phyloP scores from a whole-genome alignment of 306 rosid species.

The Ochetophila trinervis region DNA sequence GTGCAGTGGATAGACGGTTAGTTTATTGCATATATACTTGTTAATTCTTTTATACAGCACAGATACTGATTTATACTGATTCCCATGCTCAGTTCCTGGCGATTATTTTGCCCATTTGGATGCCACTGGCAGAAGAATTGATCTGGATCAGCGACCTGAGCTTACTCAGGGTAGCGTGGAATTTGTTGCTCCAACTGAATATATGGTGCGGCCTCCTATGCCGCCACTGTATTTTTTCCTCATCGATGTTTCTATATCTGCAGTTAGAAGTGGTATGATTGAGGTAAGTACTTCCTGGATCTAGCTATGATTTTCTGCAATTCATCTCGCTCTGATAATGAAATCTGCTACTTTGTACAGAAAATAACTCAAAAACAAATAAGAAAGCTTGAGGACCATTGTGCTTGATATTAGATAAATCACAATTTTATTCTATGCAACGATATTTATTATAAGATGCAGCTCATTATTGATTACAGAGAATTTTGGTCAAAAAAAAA shows the following conservation, averaged over 20 bases:
- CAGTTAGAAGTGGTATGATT: constrained; percentile 99
- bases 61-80: constrained; percentile 11
- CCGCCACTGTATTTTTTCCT: constrained; percentile 97
- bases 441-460: too few species aligned
- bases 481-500: too few species aligned
- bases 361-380: neutral
- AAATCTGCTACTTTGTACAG: neutral
- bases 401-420: constrained; percentile 4
- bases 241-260: constrained; percentile 86
- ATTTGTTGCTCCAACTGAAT: constrained; percentile 98
- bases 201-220: constrained; percentile 99
- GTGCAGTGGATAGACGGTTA: constrained; percentile 14
- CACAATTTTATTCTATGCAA: neutral
- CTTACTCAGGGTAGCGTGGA: constrained; percentile 86
- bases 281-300: constrained; percentile 48
- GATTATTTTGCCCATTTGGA: constrained; percentile 91
- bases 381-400: neutral
- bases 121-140: constrained; percentile 88
- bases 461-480: too few species aligned
- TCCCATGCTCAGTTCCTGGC: constrained; percentile 69
- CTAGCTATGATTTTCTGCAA: neutral
- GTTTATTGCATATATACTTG: constrained; percentile 2
- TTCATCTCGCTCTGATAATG: neutral
- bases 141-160: constrained; percentile 89
- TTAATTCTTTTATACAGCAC: constrained; percentile 16